These are phyloP conservation scores for Medicago lupulina DNA, from an alignment of 306 rosid genomes.

Conservation along the genomic window DNA sequence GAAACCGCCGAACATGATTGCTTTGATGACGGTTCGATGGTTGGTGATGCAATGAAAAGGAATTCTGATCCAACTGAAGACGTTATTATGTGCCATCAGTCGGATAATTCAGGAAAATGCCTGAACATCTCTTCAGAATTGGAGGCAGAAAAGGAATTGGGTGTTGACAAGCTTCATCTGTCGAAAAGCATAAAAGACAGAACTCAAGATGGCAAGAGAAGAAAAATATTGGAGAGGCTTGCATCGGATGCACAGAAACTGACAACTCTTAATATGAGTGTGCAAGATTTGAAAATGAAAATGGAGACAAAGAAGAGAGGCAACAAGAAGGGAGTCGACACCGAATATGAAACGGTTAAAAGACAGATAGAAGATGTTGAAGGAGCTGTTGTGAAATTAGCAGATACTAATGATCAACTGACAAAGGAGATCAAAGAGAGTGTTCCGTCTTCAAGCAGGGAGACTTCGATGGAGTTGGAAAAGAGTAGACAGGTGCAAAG, in stretches of 20 bases:
- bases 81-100: conserved; percentile 44
- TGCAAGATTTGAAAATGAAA: conserved; percentile 70
- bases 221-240: conserved; percentile 77
- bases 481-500: conserved; percentile 54
- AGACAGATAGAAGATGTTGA: conserved; percentile 81
- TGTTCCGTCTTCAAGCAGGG: conserved; percentile 50
- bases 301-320: conserved; percentile 60
- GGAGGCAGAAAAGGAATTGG: conserved; percentile 73
- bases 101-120: conserved; percentile 46
- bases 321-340: conserved; percentile 55
- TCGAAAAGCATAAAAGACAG: conserved; percentile 53
- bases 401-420: conserved; percentile 62
- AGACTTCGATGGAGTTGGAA: conserved; percentile 52
- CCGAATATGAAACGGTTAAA: conserved; percentile 68
- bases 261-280: conserved; percentile 53
- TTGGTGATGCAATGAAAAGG: conserved; percentile 46
- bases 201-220: conserved; percentile 64
- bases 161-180: conserved; percentile 73
- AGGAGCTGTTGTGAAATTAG: conserved; percentile 68
- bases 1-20: conserved; percentile 70
- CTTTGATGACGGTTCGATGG: conserved; percentile 40
- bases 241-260: conserved; percentile 75
- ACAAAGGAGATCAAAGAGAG: conserved; percentile 63
- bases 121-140: conserved; percentile 60
- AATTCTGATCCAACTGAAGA: conserved; percentile 51